Percentiles rank a stretch among this genome's conserved stretches.
Conservation (phyloP, 1,284 basidiomycete species). For the Ustilago trichophora region DNA sequence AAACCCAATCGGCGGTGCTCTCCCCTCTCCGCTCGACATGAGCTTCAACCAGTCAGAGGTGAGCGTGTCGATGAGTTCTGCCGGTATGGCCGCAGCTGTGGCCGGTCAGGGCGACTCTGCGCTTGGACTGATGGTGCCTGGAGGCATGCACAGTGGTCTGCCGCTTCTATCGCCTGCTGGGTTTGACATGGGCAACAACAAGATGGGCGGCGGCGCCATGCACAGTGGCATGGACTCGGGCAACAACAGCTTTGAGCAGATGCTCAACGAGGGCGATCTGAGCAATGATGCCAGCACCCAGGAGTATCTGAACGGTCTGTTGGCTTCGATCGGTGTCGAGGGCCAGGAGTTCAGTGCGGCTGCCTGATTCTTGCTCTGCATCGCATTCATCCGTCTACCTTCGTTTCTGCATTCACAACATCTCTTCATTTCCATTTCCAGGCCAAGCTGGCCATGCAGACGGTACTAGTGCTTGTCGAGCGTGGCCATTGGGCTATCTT, state of each 20-base stretch:
- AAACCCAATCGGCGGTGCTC: conserved; percentile 19
- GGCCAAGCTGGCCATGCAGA: background rate
- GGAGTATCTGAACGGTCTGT: conserved; percentile 41
- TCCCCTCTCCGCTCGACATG: conserved; percentile 49
- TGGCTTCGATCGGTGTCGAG: conserved; percentile 50
- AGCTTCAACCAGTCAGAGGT: conserved; percentile 34
- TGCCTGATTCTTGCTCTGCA: background rate
- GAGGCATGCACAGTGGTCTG: conserved; percentile 10
- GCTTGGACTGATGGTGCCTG: conserved; percentile 31
- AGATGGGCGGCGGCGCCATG: conserved; percentile 11
- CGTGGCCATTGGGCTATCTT: background rate
- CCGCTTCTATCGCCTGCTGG: conserved; percentile 31
- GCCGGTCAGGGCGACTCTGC: conserved; percentile 17
- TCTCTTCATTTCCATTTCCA: background rate
- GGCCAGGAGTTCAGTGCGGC: conserved; percentile 20
- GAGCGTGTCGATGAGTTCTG: conserved; percentile 18
- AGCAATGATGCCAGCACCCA: conserved; percentile 39
- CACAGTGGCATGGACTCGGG: conserved; percentile 22
- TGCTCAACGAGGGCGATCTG: conserved; percentile 30
- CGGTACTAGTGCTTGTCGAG: no score
- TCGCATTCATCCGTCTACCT: background rate
- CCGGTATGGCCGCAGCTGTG: conserved; percentile 20
- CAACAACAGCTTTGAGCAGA: conserved; percentile 44
- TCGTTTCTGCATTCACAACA: background rate
- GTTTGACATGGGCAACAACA: conserved; percentile 22